Conservation (phyloP, 2,329 filamentous ascomycete genomes). For the Sporothrix variecibatus region DNA sequence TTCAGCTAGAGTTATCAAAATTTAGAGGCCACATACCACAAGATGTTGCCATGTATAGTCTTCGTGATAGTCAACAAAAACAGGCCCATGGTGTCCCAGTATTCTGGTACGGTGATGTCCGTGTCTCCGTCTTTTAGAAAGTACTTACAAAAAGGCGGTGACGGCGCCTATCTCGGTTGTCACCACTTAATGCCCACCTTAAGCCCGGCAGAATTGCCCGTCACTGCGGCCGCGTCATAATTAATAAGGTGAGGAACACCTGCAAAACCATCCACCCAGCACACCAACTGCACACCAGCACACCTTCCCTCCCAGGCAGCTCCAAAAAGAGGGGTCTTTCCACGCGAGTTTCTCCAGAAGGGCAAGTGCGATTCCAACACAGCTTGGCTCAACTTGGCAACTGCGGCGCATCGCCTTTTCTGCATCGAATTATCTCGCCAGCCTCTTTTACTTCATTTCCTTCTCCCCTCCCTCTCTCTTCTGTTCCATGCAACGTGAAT, state of each 20-base stretch:
- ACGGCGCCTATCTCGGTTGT: background rate
- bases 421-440: constrained; percentile 3
- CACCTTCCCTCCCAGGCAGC: background rate
- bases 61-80: background rate
- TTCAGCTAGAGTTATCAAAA: background rate
- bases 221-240: background rate
- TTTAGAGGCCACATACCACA: too few species aligned
- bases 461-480: background rate
- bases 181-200: background rate
- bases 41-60: background rate
- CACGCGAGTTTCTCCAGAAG: constrained; percentile 13
- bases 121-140: background rate
- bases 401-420: background rate
- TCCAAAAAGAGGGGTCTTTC: constrained; percentile 17
- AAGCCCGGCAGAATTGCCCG: background rate
- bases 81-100: background rate
- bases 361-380: constrained; percentile 3
- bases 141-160: constrained; percentile 19
- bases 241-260: background rate
- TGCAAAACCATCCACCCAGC: too few species aligned
- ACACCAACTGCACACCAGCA: too few species aligned
- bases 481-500: too few species aligned
- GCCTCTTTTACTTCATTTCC: background rate
- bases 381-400: constrained; percentile 20
- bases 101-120: background rate